A percentile compares a stretch with the other conserved stretches of the same genome.
Evolutionary conservation across 2,329 filamentous ascomycete species (phyloP).

Genomic region (Aspergillus ustus): DNA sequence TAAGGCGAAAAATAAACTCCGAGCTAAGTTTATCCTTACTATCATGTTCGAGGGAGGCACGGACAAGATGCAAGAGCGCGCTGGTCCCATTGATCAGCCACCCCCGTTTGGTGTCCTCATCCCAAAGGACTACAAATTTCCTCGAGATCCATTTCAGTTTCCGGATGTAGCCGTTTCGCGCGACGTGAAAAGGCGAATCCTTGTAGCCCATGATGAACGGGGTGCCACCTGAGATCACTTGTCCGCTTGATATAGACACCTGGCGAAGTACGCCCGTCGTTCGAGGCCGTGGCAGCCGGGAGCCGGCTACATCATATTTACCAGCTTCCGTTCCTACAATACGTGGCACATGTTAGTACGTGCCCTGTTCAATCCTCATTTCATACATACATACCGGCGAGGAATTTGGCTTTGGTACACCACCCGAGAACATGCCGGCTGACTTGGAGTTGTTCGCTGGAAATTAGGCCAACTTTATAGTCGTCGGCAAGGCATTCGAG

Average conservation of each 20-base stretch:
- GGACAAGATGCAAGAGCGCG: slow-evolving; percentile 44
- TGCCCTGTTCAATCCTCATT: neutral
- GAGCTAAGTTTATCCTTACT: slow-evolving; percentile 2
- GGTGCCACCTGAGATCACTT: slow-evolving; percentile 23
- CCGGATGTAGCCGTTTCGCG: slow-evolving; percentile 17
- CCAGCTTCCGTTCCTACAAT: slow-evolving; percentile 17
- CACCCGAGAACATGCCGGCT: slow-evolving; percentile 42
- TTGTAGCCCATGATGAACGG: slow-evolving; percentile 31
- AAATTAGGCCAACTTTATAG: neutral
- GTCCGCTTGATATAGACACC: neutral
- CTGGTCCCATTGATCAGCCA: slow-evolving; percentile 44
- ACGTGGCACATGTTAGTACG: neutral
- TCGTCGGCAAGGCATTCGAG: slow-evolving; percentile 12
- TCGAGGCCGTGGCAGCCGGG: slow-evolving; percentile 1
- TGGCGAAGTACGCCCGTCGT: neutral
- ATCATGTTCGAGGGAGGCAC: slow-evolving; percentile 30
- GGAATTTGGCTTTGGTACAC: slow-evolving; percentile 28
- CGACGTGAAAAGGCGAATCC: slow-evolving; percentile 17
- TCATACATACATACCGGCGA: slow-evolving; percentile 23
- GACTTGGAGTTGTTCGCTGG: slow-evolving; percentile 10
- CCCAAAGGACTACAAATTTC: slow-evolving; percentile 31
- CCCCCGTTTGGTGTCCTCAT: slow-evolving; percentile 31
- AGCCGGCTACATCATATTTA: neutral
- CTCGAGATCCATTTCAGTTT: slow-evolving; percentile 25
- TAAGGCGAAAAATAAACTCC: neutral